Conservation (phyloP, 768 basidiomycete genomes). For the Serendipita sp. region DNA sequence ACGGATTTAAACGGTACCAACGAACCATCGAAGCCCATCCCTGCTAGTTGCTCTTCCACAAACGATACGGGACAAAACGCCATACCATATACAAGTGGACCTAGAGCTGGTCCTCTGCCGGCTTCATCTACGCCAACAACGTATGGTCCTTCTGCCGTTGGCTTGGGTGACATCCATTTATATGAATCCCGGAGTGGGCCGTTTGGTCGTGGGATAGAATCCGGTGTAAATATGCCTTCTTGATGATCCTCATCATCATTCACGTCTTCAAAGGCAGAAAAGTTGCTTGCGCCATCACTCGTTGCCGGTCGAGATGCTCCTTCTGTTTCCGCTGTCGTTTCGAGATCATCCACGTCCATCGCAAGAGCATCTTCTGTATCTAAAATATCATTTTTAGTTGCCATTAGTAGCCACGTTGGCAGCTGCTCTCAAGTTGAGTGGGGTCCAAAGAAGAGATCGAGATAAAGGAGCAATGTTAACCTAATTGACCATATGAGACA, state of each 20-base stretch:
- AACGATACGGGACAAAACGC: conserved; percentile 82
- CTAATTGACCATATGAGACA: too few species aligned
- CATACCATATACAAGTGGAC: conserved; percentile 89
- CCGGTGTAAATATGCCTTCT: not conserved
- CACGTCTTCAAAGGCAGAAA: not conserved
- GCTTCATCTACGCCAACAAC: conserved; percentile 99
- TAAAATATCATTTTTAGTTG: not conserved
- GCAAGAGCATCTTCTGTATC: not conserved
- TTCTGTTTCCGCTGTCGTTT: not conserved
- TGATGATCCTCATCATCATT: not conserved
- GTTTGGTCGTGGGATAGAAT: conserved; percentile 44
- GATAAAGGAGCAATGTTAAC: too few species aligned
- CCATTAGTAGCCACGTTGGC: too few species aligned
- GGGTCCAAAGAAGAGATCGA: too few species aligned
- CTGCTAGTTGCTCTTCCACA: conserved; percentile 44
- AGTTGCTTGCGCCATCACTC: not conserved
- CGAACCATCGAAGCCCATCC: conserved; percentile 81
- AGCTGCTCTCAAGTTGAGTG: too few species aligned
- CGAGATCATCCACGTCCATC: not conserved
- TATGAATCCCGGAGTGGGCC: conserved; percentile 51
- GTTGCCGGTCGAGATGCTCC: not conserved
- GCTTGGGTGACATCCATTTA: conserved; percentile 57
- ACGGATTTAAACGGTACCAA: conserved; percentile 46
- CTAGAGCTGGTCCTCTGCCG: conserved; percentile 86
- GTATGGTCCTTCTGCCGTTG: conserved; percentile 60